Conservation (phyloP, 306 rosid genomes). For the Lathyrus tuberosus region DNA sequence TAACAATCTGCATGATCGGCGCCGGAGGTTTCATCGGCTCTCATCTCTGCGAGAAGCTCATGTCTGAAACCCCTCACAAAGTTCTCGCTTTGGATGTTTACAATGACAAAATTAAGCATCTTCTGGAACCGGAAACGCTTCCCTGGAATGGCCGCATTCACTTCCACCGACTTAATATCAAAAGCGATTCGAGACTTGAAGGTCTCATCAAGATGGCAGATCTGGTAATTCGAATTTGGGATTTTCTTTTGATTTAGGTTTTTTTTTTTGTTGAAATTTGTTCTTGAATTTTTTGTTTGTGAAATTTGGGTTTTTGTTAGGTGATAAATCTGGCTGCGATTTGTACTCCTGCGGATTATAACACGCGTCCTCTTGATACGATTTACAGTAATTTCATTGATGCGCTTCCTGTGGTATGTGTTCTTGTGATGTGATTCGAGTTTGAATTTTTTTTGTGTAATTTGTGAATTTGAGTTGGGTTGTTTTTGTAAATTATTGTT, state of each 20-base stretch:
- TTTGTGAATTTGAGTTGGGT: conserved; percentile 5
- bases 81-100: conserved; percentile 85
- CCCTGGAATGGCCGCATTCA: conserved; percentile 83
- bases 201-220: conserved; percentile 95
- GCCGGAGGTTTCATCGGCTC: conserved; percentile 99
- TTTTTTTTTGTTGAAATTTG: background rate
- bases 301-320: conserved; percentile 38
- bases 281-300: background rate
- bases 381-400: conserved; percentile 98
- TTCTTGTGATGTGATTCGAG: conserved; percentile 1
- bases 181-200: conserved; percentile 88
- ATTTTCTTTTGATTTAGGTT: background rate
- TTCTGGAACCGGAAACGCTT: conserved; percentile 70
- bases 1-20: conserved; percentile 96
- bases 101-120: conserved; percentile 92
- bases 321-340: conserved; percentile 96
- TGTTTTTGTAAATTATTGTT: background rate
- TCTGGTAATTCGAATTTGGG: conserved; percentile 58
- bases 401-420: conserved; percentile 94
- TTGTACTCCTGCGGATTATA: conserved; percentile 97
- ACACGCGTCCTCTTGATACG: conserved; percentile 93
- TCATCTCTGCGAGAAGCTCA: conserved; percentile 91
- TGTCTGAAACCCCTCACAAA: conserved; percentile 82
- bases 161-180: conserved; percentile 95
- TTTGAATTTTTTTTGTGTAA: background rate